Evolutionary conservation across 1,139 yeast genomes (phyloP), one percentile per base, ranked within the genome.

Genomic region (Debaryomycetaceae sp.): DNA sequence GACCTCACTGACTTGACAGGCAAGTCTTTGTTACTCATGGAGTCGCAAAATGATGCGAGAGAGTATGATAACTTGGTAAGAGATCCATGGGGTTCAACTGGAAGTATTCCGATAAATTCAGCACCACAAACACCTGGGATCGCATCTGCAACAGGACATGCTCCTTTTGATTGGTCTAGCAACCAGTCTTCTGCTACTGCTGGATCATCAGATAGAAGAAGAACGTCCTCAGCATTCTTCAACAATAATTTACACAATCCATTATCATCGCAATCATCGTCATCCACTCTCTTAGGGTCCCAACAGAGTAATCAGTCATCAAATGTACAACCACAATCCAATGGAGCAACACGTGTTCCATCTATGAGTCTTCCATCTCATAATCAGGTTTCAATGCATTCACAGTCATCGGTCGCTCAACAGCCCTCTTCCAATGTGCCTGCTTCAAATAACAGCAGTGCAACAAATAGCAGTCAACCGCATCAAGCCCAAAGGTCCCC

Each of bases 11-110:
- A 69, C 42, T 55, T 66, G 37, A 58, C 79, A 14, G 85, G 85
- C 2, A 80, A 81, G 57, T 76, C 83, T 0, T 65, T 80, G 33
- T 59, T 81, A 40, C 51, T 80, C 51, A 71, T 78, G 80, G 85
- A 81, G 50, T 68, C 80, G 17, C 49, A 45, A 31, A 68, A 74
- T 58, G 79, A 79, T 57, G 75, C 77, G 41, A 67, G 80, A 53
- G 77, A 77, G 54, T 72, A 77, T 59, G 79, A 78, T 27, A 74
- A 66, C 49, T 54, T 77, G 37, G 80, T 76, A 2, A 70, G 82
- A 54, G 80, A 74, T 52, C 73, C 76, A n/a, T 72, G 77, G 77
- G 65, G 55, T 20, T 48, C 62, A 7, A 52, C 38, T 20, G 40
- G 45, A 37, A 48, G 42, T 31, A 38, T 47, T 49, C 36, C 62